A percentile compares a stretch with the other conserved stretches of the same genome.
Evolutionary conservation across 805 yeast species (phyloP).

Genomic region (Limtongozyma cylindracea): DNA sequence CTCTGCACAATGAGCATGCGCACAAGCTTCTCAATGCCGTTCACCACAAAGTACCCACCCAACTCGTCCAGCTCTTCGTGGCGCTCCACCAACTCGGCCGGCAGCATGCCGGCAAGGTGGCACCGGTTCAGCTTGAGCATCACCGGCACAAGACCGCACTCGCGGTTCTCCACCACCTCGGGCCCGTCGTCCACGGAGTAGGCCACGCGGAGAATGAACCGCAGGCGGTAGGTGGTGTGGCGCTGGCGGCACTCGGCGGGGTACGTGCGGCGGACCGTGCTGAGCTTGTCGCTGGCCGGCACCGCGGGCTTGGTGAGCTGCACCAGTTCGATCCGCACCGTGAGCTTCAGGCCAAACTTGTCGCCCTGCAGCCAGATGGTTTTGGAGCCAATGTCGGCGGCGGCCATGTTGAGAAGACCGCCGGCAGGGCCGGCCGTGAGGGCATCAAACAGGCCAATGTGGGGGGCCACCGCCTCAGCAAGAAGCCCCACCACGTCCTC

Average conservation of each 20-base stretch:
- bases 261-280: constrained; percentile 50
- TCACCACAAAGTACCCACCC: constrained; percentile 71
- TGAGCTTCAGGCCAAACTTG: constrained; percentile 65
- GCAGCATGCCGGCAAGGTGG: constrained; percentile 66
- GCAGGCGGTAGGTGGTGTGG: constrained; percentile 58
- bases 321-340: constrained; percentile 70
- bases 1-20: constrained; percentile 97
- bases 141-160: constrained; percentile 75
- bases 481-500: constrained; percentile 61
- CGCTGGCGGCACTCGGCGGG: constrained; percentile 81
- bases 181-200: constrained; percentile 84
- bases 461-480: constrained; percentile 82
- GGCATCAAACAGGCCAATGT: constrained; percentile 90
- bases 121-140: constrained; percentile 86
- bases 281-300: constrained; percentile 40
- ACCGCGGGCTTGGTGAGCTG: constrained; percentile 71
- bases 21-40: constrained; percentile 89
- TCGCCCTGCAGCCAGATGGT: constrained; percentile 68
- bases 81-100: constrained; percentile 47
- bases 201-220: constrained; percentile 49
- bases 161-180: constrained; percentile 58
- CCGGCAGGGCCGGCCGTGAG: constrained; percentile 73
- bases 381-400: constrained; percentile 68
- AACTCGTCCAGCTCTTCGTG: constrained; percentile 89
- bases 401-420: constrained; percentile 67